Base-by-base conservation (phyloP, 495 filamentous ascomycete genomes). In the Daldinia childiae region DNA sequence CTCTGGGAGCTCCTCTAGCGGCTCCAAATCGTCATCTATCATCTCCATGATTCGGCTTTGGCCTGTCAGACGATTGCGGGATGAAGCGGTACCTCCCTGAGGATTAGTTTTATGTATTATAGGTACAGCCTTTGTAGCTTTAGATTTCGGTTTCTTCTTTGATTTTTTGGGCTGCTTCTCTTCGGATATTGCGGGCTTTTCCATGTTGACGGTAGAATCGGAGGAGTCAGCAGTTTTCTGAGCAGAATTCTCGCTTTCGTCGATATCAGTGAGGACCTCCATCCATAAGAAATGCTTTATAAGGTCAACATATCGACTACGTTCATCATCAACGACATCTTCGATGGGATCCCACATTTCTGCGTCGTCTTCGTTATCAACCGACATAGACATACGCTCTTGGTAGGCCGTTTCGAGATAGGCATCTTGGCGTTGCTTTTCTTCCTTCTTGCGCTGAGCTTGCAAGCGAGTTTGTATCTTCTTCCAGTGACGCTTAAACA, bases 301-400 rank as follows among this genome's bases (percentile, higher is more conserved):
- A 11, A 81, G 73, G 66, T 82, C 75, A 43, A 85, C 68, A 57
- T 81, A 87, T 71, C 69, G 80, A 7, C 62, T 79, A n/a, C 83
- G 74, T 43, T 82, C 80, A 41, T 87, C 83, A 43, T 82, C 76
- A 27, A 82, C 62, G 6, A 82, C 80, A 69, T 86, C 81, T 62
- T 87, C 81, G 48, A 87, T 85, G 21, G 84, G 85, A 78, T 88
- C 85, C 85, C 86, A 88, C 51, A 81, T 76, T 32, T 77, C 78
- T 8, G 69, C 77, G 57, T 76, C 75, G 11, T 71, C 74, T 34
- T 80, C 76, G 24, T 65, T 71, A 14, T 74, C 77, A 3, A 61
- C 59, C 45, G 79, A 62, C 45, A 81, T 69, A 54, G 74, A 78
- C 56, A 85, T 73, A 5, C 80, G 72, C 51, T 85, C 78, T 38